Base-by-base conservation (phyloP, 1,284 basidiomycete genomes). In the Tremellales sp. region DNA sequence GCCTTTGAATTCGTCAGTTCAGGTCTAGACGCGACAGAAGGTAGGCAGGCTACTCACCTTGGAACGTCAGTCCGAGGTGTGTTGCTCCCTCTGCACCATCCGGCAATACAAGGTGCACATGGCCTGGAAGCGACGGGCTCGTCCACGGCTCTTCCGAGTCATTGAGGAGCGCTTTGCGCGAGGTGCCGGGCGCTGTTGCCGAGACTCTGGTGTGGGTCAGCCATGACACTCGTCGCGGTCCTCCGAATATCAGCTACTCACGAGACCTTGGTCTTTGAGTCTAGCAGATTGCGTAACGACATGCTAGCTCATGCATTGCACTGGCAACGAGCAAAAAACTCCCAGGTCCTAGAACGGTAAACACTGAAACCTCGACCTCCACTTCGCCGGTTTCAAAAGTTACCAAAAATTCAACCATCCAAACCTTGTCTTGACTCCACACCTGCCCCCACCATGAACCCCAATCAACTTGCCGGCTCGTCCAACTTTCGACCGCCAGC, bases 51-150 rank as follows among this genome's bases (percentile, higher is more conserved):
- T 4, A 36, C 13, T 5, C 19, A 36, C 33, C 33, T 46, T 75
- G 73, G 49, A 75, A 76, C 1, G 72, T 73, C 19, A 75, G 46
- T 1, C 67, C 65, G 7, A 76, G 40, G 26, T 65, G 61, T 4
- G 58, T 57, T 0, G 68, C 68, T 17, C 49, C 35, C n/a, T 71
- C 43, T 2, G 70, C 61, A 6, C 33, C 33, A 36, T 47, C 26
- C 2, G 68, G 61, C 53, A 73, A 72, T 5, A 49, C 53, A 21
- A 75, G 57, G 45, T 62, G 56, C 24, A 74, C 57, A 1, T 56
- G 64, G 31, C 64, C 60, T 15, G 66, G 64, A n/a, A 68, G 58
- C 1, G 65, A 52, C 4, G 64, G 56, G 40, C 57, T 60, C 1
- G 64, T 65, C 57, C 55, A 61, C 15, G 59, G 53, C 21, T 53